phyloP scores from a whole-genome alignment of 192 early-diverging fungal genomes.

The Coemansia sp. region DNA sequence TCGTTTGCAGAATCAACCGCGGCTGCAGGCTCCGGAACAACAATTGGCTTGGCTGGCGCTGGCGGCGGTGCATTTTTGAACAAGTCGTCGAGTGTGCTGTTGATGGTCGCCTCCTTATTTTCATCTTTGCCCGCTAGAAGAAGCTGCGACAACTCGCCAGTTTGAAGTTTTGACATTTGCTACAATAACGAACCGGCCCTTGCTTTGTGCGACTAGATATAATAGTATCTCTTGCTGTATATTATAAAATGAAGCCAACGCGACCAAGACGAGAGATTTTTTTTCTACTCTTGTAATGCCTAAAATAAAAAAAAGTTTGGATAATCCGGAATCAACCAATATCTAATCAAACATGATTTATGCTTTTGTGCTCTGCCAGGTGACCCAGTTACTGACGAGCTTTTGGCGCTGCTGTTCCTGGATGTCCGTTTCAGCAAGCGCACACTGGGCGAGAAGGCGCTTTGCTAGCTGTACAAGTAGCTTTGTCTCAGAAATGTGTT shows the following conservation, averaged over 20 bases:
- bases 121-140: constrained; percentile 28
- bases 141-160: constrained; percentile 47
- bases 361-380: constrained; percentile 24
- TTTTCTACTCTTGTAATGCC: background rate
- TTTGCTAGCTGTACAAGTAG: constrained; percentile 27
- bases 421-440: constrained; percentile 20
- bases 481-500: constrained; percentile 24
- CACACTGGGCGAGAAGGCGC: constrained; percentile 36
- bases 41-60: constrained; percentile 20
- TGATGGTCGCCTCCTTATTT: constrained; percentile 25
- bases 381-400: constrained; percentile 22
- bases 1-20: background rate
- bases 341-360: background rate
- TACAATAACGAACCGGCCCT: background rate
- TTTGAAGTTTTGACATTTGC: constrained; percentile 1
- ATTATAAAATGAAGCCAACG: background rate
- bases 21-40: background rate
- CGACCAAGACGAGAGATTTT: background rate
- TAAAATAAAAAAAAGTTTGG: background rate
- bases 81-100: constrained; percentile 61
- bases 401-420: constrained; percentile 24
- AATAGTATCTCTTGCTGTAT: background rate
- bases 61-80: constrained; percentile 61
- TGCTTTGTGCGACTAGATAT: background rate
- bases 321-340: background rate